phyloP scores from a whole-genome alignment of 2,329 filamentous ascomycete species.

The Lasiodiplodia hormozganensis region DNA sequence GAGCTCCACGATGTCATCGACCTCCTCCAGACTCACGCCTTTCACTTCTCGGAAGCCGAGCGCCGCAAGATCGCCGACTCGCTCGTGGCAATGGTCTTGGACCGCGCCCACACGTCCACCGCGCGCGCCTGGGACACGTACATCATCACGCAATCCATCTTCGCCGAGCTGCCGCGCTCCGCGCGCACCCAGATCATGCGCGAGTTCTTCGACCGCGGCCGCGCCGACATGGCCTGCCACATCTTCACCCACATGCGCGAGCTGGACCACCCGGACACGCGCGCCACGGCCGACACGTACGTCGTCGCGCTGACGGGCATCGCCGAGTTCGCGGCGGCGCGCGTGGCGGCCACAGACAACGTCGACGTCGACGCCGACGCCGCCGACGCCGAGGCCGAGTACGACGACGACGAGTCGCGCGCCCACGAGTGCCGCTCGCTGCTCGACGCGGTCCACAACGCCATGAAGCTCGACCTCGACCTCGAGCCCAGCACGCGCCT shows the following conservation, averaged over 20 bases:
- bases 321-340: conserved; percentile 54
- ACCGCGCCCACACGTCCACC: conserved; percentile 68
- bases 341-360: conserved; percentile 29
- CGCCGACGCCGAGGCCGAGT: conserved; percentile 52
- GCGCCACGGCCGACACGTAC: conserved; percentile 78
- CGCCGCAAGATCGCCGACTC: conserved; percentile 70
- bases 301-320: conserved; percentile 79
- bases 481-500: conserved; percentile 78
- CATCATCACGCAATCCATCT: conserved; percentile 63
- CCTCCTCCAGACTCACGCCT: conserved; percentile 76
- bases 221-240: conserved; percentile 83
- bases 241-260: conserved; percentile 96
- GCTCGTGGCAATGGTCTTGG: conserved; percentile 72
- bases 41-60: conserved; percentile 73
- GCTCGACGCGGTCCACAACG: conserved; percentile 82
- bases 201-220: conserved; percentile 76
- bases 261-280: conserved; percentile 66
- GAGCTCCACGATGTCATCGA: conserved; percentile 83
- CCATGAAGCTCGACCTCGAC: conserved; percentile 89
- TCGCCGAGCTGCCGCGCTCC: conserved; percentile 68
- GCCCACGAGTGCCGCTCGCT: conserved; percentile 2
- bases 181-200: conserved; percentile 78
- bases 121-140: conserved; percentile 69
- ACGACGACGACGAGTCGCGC: conserved; percentile 59
- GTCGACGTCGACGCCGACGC: conserved; percentile 46